Conservation (phyloP, 2,329 filamentous ascomycete species). For the Colletotrichum navitas region DNA sequence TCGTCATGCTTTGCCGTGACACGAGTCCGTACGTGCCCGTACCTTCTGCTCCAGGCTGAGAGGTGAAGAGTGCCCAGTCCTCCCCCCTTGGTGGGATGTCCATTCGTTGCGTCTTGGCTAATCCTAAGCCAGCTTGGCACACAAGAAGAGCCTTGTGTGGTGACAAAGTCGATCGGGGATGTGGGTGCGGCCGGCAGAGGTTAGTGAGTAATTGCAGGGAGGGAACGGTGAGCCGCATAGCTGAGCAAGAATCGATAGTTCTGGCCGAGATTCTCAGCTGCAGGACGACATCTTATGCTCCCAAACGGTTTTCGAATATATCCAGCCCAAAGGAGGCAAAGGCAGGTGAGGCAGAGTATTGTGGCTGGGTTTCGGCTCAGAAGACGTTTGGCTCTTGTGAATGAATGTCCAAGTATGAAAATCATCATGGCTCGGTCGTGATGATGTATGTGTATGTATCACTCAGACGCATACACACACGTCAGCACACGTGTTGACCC, state of each 20-base stretch:
- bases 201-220: neutral
- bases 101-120: neutral
- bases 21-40: neutral
- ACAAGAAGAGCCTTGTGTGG: slow-evolving; percentile 1
- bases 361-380: neutral
- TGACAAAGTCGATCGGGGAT: slow-evolving; percentile 10
- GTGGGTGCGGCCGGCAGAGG: neutral
- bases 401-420: neutral
- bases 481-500: neutral
- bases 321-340: neutral
- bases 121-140: slow-evolving; percentile 3
- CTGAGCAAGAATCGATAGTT: neutral
- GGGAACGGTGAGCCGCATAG: neutral
- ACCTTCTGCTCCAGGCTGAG: neutral
- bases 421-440: neutral
- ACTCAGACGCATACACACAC: neutral
- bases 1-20: neutral
- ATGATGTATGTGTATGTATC: neutral
- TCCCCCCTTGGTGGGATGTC: neutral
- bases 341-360: neutral
- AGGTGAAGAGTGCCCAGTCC: neutral
- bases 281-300: neutral
- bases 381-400: neutral
- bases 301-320: neutral
- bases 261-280: neutral